A percentile compares a stretch with the other conserved stretches of the same genome.
Conservation (phyloP, 2,329 filamentous ascomycete genomes). For the Pestalotiopsis sp. region DNA sequence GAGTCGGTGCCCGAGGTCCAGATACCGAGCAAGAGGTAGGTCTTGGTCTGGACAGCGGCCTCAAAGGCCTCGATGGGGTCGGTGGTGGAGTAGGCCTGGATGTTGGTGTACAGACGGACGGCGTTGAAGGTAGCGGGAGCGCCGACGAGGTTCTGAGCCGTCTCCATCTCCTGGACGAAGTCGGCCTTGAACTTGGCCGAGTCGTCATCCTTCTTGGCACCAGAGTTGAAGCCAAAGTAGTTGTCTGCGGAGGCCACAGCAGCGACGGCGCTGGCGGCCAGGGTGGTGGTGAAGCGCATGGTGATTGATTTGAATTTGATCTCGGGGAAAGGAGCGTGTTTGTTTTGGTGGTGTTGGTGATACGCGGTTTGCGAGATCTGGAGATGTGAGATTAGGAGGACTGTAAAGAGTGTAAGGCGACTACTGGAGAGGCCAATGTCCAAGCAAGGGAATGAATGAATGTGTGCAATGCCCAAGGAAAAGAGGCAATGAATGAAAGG, state of each 20-base stretch:
- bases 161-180: constrained; percentile 50
- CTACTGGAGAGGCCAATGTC: neutral
- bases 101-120: constrained; percentile 70
- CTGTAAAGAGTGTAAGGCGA: constrained; percentile 2
- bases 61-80: constrained; percentile 83
- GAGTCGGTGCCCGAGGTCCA: constrained; percentile 61
- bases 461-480: neutral
- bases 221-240: constrained; percentile 59
- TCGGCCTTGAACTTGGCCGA: constrained; percentile 57
- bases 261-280: constrained; percentile 41
- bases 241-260: constrained; percentile 35
- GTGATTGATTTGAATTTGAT: constrained; percentile 19
- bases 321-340: constrained; percentile 1
- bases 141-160: constrained; percentile 41
- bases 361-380: neutral
- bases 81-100: constrained; percentile 66
- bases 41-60: constrained; percentile 64
- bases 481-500: neutral
- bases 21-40: constrained; percentile 65
- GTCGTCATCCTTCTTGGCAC: constrained; percentile 47
- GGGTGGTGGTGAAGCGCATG: constrained; percentile 44
- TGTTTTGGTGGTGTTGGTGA: neutral
- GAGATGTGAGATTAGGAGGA: neutral
- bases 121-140: constrained; percentile 60
- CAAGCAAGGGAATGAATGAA: neutral